Evolutionary conservation across 2,329 filamentous ascomycete genomes (phyloP).

Genomic region (Cercospora sesami): DNA sequence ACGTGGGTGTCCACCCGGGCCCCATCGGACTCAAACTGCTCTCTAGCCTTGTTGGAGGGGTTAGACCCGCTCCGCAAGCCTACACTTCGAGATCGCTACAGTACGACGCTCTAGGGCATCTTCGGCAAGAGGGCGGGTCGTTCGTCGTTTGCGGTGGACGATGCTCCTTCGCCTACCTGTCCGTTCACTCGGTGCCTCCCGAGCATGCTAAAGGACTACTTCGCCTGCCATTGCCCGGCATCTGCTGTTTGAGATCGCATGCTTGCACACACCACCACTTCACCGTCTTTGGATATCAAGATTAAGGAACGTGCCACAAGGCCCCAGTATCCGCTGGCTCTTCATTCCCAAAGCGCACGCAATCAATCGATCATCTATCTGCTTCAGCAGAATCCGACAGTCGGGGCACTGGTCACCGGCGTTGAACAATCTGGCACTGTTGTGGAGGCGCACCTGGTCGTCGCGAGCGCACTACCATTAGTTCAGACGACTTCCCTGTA

Average conservation of each 20-base stretch:
- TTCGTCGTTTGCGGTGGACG: constrained; percentile 29
- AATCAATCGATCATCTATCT: constrained; percentile 33
- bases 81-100: constrained; percentile 31
- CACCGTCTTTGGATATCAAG: constrained; percentile 31
- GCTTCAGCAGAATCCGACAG: constrained; percentile 28
- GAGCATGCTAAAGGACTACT: constrained; percentile 22
- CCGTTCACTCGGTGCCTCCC: constrained; percentile 28
- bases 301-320: constrained; percentile 34
- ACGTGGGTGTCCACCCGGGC: constrained; percentile 28
- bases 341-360: constrained; percentile 28
- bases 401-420: constrained; percentile 21
- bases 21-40: constrained; percentile 35
- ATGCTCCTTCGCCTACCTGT: constrained; percentile 22
- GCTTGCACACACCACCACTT: constrained; percentile 26
- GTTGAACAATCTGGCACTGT: constrained; percentile 19
- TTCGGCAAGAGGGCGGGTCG: constrained; percentile 30
- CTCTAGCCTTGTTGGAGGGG: constrained; percentile 37
- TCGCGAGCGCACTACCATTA: constrained; percentile 23
- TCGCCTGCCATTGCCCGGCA: constrained; percentile 31
- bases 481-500: constrained; percentile 24
- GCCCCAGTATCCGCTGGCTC: constrained; percentile 23
- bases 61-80: constrained; percentile 29
- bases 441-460: constrained; percentile 25
- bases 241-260: constrained; percentile 25
- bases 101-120: constrained; percentile 26